Conservation (phyloP, 345 rosid species). For the Theobroma cacao region DNA sequence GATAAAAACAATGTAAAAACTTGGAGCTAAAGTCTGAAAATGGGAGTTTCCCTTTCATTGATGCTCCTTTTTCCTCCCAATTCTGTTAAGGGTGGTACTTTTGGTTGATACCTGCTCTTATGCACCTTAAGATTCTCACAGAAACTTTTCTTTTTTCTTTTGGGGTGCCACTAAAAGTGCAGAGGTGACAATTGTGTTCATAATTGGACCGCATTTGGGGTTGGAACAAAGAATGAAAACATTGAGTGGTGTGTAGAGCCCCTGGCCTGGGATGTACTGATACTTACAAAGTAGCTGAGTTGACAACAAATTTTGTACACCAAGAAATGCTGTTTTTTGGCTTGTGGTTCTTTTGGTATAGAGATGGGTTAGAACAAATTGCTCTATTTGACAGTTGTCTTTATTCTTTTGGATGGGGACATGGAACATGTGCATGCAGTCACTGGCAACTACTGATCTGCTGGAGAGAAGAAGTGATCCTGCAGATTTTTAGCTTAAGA, state of each 20-base stretch:
- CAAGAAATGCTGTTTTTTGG: not conserved
- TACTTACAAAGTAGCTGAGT: not conserved
- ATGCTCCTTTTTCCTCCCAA: not conserved
- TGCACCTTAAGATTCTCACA: slow-evolving; percentile 23
- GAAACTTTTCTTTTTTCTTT: not conserved
- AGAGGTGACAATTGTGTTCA: not conserved
- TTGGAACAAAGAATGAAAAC: not conserved
- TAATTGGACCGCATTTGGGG: not conserved
- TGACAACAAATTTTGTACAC: slow-evolving; percentile 7
- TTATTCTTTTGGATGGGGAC: slow-evolving; percentile 23
- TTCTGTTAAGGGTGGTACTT: not conserved
- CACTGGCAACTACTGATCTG: not conserved
- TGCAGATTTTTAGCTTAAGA: not conserved
- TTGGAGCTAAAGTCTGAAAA: not conserved
- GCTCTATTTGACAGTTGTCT: slow-evolving; percentile 37
- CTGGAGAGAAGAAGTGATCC: not conserved
- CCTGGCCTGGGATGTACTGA: not conserved
- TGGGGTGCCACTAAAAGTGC: slow-evolving; percentile 11
- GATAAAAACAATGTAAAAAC: not conserved
- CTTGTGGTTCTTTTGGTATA: slow-evolving; percentile 6
- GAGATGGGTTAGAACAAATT: slow-evolving; percentile 13
- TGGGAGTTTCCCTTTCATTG: not conserved
- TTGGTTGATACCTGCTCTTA: slow-evolving; percentile 10
- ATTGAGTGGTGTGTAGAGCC: slow-evolving; percentile 4
- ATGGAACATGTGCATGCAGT: slow-evolving; percentile 34